Evolutionary conservation across 2,329 filamentous ascomycete species (phyloP).

Genomic region (Botrytis hyacinthi): DNA sequence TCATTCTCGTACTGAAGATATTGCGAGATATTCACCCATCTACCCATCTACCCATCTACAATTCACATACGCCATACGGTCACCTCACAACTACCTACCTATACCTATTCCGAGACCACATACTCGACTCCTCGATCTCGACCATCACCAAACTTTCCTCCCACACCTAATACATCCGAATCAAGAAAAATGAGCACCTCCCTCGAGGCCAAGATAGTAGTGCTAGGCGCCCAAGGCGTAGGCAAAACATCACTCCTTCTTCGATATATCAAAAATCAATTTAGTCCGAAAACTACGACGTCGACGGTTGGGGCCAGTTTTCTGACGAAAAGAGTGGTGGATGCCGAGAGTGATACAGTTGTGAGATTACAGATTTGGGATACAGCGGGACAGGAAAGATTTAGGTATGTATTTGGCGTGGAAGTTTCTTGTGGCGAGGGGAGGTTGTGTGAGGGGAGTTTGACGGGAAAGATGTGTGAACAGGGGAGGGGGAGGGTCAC

Average conservation of each 20-base stretch:
- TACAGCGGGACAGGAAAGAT: slow-evolving; percentile 92
- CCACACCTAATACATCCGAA: not conserved
- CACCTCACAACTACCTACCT: not conserved
- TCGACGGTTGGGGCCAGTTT: slow-evolving; percentile 81
- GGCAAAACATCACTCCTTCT: slow-evolving; percentile 77
- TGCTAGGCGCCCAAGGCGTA: slow-evolving; percentile 75
- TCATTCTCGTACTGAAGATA: not conserved
- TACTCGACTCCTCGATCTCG: not conserved
- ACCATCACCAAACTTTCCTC: not conserved
- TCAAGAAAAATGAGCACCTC: slow-evolving; percentile 35
- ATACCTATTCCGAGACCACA: not conserved
- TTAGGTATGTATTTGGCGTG: slow-evolving; percentile 50
- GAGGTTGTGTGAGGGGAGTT: not conserved
- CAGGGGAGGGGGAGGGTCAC: not conserved
- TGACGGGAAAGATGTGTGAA: not conserved
- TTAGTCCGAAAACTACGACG: slow-evolving; percentile 37
- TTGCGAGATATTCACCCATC: slow-evolving; percentile 3
- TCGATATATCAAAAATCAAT: slow-evolving; percentile 52
- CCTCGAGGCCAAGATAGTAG: slow-evolving; percentile 80
- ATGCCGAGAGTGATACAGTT: slow-evolving; percentile 79
- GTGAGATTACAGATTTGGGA: slow-evolving; percentile 97
- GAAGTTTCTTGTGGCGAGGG: not conserved
- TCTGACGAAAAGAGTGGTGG: slow-evolving; percentile 74
- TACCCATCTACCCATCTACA: not conserved
- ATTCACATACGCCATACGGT: not conserved